Evolutionary conservation across 1,139 yeast genomes (phyloP), one percentile per base, ranked within the genome.

Genomic region (Geotrichum citri-aurantii): DNA sequence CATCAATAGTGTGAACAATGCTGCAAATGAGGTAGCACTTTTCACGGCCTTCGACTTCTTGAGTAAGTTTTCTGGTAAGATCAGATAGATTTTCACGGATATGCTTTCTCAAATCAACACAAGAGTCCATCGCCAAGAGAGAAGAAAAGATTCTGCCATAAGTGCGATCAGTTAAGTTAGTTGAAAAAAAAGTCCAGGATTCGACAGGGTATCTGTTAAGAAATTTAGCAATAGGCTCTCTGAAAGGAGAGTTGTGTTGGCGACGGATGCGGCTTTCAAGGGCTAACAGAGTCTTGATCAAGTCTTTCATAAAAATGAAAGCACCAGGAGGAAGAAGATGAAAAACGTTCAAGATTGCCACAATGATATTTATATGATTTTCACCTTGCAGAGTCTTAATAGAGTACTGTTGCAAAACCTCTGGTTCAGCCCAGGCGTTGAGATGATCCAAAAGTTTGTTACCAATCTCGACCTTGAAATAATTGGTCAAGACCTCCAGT

Each of bases 391-490:
- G 77, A 58, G 86, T 92, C 66, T 84, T 88, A 29, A 84, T 81
- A 0, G 96, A 84, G 57, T 86, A 81, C 64, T 82, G 82, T 55
- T 88, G 82, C 54, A 95, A 74, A 0, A 88, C 83, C 52, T 82
- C 81, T 7, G 95, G 90, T 65, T 90, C 95, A 0, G 98, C 97
- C 97, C 97, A 92, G 0, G 97, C 97, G 81, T 86, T 88, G 65
- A 93, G 77, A 73, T 95, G 99, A 68, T 95, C 99, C 33, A 95
- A 79, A 58, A 95, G 77, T 68, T 95, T 95, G 59, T 92, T 81
- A 40, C 99, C 99, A 65, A 95, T 93, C 71, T 95, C 99, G 24
- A 93, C 97, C 70, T 95, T 87, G 77, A 95, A 95, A 68, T 95
- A 93, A 1, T 95, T 89, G 46, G 93, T 91, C 65, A 95, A 78